Base-by-base conservation (phyloP, 768 basidiomycete species). In the Tricholomella constricta region DNA sequence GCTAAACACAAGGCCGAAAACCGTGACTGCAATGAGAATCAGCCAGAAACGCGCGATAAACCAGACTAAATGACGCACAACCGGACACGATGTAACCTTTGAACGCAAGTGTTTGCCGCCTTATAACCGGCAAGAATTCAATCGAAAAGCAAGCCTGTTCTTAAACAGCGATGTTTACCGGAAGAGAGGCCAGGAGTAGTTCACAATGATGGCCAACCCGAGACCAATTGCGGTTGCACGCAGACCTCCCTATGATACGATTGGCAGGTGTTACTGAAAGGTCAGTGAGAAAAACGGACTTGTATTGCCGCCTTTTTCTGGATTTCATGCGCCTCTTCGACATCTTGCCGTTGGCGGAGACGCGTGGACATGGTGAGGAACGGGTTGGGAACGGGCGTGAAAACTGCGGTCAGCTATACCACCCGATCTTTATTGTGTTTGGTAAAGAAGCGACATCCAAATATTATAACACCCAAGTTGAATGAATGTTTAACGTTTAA, bases 51-150 rank as follows among this genome's bases (percentile, higher is more conserved):
- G 23, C 27, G 37, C 41, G 51, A 54, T 40, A 25, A 43, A 26
- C 25, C 43, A n/a, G 26, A 26, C 8, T 6, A 9, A n/a, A 22
- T 26, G 20, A 76, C 83, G 60, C 62, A 91, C 91, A 84, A 51
- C 82, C 79, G 26, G 84, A 83, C 6, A 91, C 79, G 4, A 94
- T 70, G 65, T 91, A 94, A 1, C 79, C 83, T 68, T 94, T 94
- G 76, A 92, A 83, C 3, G 88, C 81, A 17, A 91, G 75, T 0
- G 89, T 88, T 67, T 92, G 91, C 19, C 86, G 83, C 57, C 91
- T 92, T 38, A 19, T 5, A 5, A 19, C 26, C 6, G 17, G 26
- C 31, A 14, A 32, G 31, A 32, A 14, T 37, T 48, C 23, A 35
- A 34, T 31, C 14, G n/a, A 20, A 15, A 37, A 12, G 25, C 15